phyloP scores from a whole-genome alignment of 345 rosid genomes.

The Punica granatum region DNA sequence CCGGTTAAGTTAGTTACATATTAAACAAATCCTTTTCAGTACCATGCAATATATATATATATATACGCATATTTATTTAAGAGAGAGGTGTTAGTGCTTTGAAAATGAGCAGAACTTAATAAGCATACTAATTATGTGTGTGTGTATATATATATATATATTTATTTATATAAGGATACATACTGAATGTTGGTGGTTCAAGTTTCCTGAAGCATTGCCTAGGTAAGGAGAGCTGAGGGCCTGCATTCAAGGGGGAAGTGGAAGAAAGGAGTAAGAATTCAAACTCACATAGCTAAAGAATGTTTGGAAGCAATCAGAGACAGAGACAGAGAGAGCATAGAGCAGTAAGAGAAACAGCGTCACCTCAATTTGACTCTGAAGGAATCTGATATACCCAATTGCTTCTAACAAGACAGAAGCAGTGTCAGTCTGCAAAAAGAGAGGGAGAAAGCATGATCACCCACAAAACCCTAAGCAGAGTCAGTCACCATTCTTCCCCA shows the following conservation, averaged over 20 bases:
- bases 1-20: no score
- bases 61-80: background rate
- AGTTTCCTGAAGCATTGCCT: slow-evolving; percentile 53
- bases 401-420: slow-evolving; percentile 99
- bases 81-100: background rate
- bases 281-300: slow-evolving; percentile 12
- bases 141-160: no score
- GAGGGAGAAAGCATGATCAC: slow-evolving; percentile 15
- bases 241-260: slow-evolving; percentile 24
- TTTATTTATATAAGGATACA: no score
- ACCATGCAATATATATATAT: no score
- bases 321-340: slow-evolving; percentile 11
- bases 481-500: slow-evolving; percentile 17
- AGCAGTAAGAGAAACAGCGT: slow-evolving; percentile 22
- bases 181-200: slow-evolving; percentile 46
- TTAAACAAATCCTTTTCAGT: no score
- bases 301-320: slow-evolving; percentile 1
- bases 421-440: slow-evolving; percentile 98
- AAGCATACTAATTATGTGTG: background rate
- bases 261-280: slow-evolving; percentile 5
- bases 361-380: slow-evolving; percentile 98
- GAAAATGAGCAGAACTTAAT: background rate
- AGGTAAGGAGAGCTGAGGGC: slow-evolving; percentile 96
- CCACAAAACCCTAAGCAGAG: slow-evolving; percentile 23
- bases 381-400: slow-evolving; percentile 99